Percentiles rank a stretch among this genome's conserved stretches.
These are phyloP conservation scores for Calonectria montana DNA, from an alignment of 2,329 filamentous ascomycete genomes.

Conservation along the genomic window DNA sequence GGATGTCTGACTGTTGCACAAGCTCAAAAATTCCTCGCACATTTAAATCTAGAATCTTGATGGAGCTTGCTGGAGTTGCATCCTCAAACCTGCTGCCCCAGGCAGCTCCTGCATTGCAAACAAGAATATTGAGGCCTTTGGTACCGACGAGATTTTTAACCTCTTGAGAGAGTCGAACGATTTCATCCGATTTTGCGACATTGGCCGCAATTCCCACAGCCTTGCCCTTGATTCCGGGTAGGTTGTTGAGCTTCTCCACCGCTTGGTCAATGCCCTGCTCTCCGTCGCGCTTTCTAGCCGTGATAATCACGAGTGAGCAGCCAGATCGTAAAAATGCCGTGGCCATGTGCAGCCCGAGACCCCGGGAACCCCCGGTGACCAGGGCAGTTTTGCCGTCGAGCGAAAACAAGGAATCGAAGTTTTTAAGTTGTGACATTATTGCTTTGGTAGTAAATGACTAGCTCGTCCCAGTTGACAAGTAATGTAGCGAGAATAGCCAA, in stretches of 20 bases:
- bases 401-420: slow-evolving; percentile 45
- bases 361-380: slow-evolving; percentile 62
- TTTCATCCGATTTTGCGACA: slow-evolving; percentile 69
- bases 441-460: not conserved
- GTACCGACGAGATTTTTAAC: slow-evolving; percentile 66
- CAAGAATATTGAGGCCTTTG: slow-evolving; percentile 72
- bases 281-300: slow-evolving; percentile 75
- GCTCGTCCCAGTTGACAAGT: not conserved
- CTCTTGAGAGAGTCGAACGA: slow-evolving; percentile 69
- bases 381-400: slow-evolving; percentile 56
- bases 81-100: slow-evolving; percentile 75
- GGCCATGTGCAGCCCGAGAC: slow-evolving; percentile 70
- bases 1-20: slow-evolving; percentile 64
- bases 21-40: slow-evolving; percentile 78
- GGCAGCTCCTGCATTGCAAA: slow-evolving; percentile 78
- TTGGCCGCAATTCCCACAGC: slow-evolving; percentile 76
- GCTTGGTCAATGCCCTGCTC: slow-evolving; percentile 68
- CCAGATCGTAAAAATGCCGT: slow-evolving; percentile 77
- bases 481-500: not conserved
- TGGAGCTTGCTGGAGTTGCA: slow-evolving; percentile 69
- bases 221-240: slow-evolving; percentile 66
- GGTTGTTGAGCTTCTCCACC: slow-evolving; percentile 71
- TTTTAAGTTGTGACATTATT: slow-evolving; percentile 44
- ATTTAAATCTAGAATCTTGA: slow-evolving; percentile 77
- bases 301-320: slow-evolving; percentile 77